phyloP scores from a whole-genome alignment of 306 rosid genomes.

The Arachis hypogaea region DNA sequence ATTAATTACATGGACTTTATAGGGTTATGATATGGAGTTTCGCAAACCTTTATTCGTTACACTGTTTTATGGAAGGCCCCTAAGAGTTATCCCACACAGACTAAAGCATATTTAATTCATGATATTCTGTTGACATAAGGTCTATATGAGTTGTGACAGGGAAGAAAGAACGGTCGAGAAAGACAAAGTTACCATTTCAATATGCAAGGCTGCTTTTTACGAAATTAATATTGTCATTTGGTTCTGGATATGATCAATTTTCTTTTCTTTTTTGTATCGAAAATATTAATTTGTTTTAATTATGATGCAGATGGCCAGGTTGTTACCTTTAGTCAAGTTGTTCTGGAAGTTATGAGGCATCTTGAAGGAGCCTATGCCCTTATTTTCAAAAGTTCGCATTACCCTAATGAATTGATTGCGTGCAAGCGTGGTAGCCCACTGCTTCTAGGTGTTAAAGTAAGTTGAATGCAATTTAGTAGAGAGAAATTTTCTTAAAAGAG shows the following conservation, averaged over 20 bases:
- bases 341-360: constrained; percentile 98
- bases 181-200: constrained; percentile 12
- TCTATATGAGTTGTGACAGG: neutral
- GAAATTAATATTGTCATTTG: constrained; percentile 3
- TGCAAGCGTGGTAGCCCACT: constrained; percentile 99
- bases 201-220: neutral
- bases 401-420: constrained; percentile 96
- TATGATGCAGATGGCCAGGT: constrained; percentile 67
- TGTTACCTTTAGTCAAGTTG: constrained; percentile 93
- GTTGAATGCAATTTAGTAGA: constrained; percentile 37
- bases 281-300: constrained; percentile 7
- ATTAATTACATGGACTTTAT: neutral
- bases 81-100: constrained; percentile 14
- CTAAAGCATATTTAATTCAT: constrained; percentile 14
- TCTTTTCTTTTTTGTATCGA: too few species aligned
- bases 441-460: constrained; percentile 92
- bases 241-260: constrained; percentile 16
- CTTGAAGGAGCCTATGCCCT: constrained; percentile 99
- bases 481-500: constrained; percentile 10
- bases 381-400: constrained; percentile 87
- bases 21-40: constrained; percentile 1
- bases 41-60: constrained; percentile 5
- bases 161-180: neutral
- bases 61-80: neutral
- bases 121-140: constrained; percentile 15